Evolutionary conservation across 371 early-diverging fungal genomes (phyloP).

Genomic region (Mortierella sp.): DNA sequence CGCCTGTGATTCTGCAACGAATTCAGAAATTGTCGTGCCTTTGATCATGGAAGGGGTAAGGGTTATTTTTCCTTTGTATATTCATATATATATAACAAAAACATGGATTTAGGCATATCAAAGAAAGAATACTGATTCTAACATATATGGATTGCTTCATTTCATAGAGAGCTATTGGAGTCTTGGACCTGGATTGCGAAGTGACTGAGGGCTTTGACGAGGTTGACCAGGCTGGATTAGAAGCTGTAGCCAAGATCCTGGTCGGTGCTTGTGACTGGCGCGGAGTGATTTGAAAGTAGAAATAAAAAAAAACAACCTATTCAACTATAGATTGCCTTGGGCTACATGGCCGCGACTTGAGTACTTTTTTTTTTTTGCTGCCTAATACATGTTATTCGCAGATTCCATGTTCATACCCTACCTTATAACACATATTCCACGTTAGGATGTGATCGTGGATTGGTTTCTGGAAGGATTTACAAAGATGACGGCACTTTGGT

Average conservation of each 20-base stretch:
- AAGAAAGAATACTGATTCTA: neutral
- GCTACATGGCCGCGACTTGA: no score
- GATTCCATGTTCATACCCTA: no score
- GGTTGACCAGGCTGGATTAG: slow-evolving; percentile 78
- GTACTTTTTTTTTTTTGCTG: no score
- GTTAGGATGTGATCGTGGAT: slow-evolving; percentile 73
- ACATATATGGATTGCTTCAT: neutral
- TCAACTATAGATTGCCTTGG: neutral
- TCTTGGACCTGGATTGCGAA: slow-evolving; percentile 90
- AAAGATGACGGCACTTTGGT: slow-evolving; percentile 83
- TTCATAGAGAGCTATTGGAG: slow-evolving; percentile 75
- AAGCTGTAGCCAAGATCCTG: slow-evolving; percentile 74
- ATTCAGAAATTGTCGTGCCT: slow-evolving; percentile 93
- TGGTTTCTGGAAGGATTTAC: slow-evolving; percentile 86
- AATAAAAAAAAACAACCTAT: neutral
- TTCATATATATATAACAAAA: no score
- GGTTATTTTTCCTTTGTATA: no score
- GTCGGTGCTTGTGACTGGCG: slow-evolving; percentile 75
- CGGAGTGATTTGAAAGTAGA: slow-evolving; percentile 22
- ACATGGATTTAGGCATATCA: neutral
- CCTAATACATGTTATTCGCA: no score
- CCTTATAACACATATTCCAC: no score
- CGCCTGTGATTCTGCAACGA: slow-evolving; percentile 91
- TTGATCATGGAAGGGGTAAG: slow-evolving; percentile 68
- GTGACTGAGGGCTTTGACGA: slow-evolving; percentile 81